Evolutionary conservation across 768 basidiomycete species (phyloP).

Genomic region (Sporobolomyces phaffii): DNA sequence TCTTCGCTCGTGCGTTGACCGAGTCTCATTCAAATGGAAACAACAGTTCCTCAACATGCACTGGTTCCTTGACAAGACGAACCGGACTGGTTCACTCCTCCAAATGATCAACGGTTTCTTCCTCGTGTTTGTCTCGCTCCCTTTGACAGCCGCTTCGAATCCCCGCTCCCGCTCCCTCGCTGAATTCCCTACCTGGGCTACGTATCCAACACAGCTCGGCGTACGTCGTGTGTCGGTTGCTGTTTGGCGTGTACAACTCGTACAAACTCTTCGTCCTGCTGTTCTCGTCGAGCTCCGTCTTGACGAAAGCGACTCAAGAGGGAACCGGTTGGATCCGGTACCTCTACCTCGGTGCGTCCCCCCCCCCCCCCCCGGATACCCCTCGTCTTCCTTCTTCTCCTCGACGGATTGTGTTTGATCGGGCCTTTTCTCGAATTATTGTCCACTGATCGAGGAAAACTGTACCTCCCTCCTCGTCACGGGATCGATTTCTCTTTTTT

Average conservation of each 20-base stretch:
- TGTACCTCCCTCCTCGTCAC: neutral
- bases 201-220: neutral
- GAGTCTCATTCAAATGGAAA: neutral
- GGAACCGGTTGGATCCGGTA: slow-evolving; percentile 7
- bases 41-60: slow-evolving; percentile 37
- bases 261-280: slow-evolving; percentile 26
- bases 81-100: slow-evolving; percentile 21
- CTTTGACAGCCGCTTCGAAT: no score
- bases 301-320: slow-evolving; percentile 2
- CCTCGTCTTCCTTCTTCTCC: no score
- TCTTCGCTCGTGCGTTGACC: no score
- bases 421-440: neutral
- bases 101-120: slow-evolving; percentile 37
- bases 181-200: no score
- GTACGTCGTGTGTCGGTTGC: slow-evolving; percentile 33
- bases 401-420: neutral
- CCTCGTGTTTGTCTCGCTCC: slow-evolving; percentile 29
- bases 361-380: no score
- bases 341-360: slow-evolving; percentile 15
- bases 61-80: slow-evolving; percentile 37
- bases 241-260: slow-evolving; percentile 37
- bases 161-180: no score
- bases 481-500: neutral
- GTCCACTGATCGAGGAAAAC: neutral
- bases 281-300: slow-evolving; percentile 9